Evolutionary conservation across 495 filamentous ascomycete species (phyloP), one percentile per base, ranked within the genome.

Genomic region (Xylaria acuta): DNA sequence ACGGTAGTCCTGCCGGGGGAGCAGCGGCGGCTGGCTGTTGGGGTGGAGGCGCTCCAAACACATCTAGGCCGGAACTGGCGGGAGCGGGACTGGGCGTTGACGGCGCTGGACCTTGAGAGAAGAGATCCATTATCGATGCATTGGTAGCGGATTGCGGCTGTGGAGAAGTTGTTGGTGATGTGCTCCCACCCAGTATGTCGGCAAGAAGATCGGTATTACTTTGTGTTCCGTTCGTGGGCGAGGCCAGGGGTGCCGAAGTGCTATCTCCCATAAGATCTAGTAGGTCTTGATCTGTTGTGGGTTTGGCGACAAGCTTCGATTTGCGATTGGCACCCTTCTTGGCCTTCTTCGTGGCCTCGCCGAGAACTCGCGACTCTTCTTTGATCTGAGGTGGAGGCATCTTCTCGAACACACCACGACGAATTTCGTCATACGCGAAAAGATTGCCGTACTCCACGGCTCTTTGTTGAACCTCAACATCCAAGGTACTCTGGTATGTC

Each of bases 341-440:
- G 59, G 89, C 87, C 83, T 95, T 97, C 86, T 92, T 95, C 63
- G 90, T 83, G 8, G 93, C 90, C 75, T 95, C 92, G n/a, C 95
- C 94, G 18, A 98, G 84, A 8, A 97, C 94, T 49, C 95, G 85
- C 67, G 94, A 94, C 78, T 95, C 92, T 80, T 99, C 96, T 66
- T 94, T 93, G 75, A 98, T 98, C 79, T 98, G 95, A 9, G 96
- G 96, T 3, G 95, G 89, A 16, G 96, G 96, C 96, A 99, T 99
- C 78, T 94, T 93, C 82, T 99, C 96, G 2, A 99, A 85, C 14
- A 99, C 96, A 62, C 96, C 96, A 54, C 88, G 87, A 36, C 95
- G 91, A 68, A 99, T 92, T 62, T 94, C 88, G 71, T 99, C 94
- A 73, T 92, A 94, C 1, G 88, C 89, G 75, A 99, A 98, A 18